Percentiles rank a stretch among this genome's conserved stretches.
phyloP scores from a whole-genome alignment of 2,329 filamentous ascomycete genomes.

The Exserohilum turcica region DNA sequence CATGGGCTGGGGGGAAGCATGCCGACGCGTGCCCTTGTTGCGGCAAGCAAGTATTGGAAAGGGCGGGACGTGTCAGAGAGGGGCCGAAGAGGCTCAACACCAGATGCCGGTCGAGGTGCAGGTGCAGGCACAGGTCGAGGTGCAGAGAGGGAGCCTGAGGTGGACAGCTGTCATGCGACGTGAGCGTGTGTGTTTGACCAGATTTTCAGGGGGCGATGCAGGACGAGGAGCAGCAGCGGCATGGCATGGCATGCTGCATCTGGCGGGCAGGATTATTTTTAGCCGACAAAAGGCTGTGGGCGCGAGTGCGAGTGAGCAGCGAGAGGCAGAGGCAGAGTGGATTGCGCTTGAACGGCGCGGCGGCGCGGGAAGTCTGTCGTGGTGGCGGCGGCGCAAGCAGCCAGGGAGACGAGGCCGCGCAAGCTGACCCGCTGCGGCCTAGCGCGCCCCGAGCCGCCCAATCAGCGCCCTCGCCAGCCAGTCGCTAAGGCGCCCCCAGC shows the following conservation, averaged over 20 bases:
- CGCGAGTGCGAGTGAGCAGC: too few species aligned
- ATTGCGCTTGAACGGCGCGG: conserved; percentile 8
- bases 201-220: conserved; percentile 4
- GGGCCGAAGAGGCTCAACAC: conserved; percentile 8
- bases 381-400: conserved; percentile 1
- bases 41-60: conserved; percentile 11
- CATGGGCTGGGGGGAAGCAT: conserved; percentile 11
- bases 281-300: too few species aligned
- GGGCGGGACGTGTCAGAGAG: conserved; percentile 9
- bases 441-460: conserved; percentile 2
- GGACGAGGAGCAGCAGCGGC: background rate
- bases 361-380: conserved; percentile 3
- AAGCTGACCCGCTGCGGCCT: conserved; percentile 8
- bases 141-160: background rate
- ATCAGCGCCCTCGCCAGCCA: background rate
- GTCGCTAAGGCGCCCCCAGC: conserved; percentile 9
- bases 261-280: conserved; percentile 4
- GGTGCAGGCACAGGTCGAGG: background rate
- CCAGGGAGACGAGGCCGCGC: conserved; percentile 12
- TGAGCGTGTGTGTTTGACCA: background rate
- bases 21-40: conserved; percentile 6
- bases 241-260: background rate
- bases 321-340: background rate
- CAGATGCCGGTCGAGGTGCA: background rate
- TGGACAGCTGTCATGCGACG: conserved; percentile 1